Conservation (phyloP, 2,329 filamentous ascomycete genomes). For the Clonostachys sp. region DNA sequence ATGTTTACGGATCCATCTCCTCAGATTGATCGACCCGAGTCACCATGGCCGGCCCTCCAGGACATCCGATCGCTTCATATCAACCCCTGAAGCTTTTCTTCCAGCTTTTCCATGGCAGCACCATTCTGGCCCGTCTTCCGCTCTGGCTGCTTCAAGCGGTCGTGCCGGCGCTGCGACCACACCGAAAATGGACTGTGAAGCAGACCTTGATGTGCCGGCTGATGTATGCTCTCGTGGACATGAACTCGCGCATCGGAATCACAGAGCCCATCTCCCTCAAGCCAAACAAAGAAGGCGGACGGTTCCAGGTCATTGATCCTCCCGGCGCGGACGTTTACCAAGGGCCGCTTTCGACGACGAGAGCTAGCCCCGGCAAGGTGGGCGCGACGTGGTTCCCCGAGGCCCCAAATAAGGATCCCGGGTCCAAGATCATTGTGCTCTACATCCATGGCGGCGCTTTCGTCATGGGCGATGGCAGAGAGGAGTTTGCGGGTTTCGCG, state of each 20-base stretch:
- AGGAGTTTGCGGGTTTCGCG: slow-evolving; percentile 14
- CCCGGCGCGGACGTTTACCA: slow-evolving; percentile 3
- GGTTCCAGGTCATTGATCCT: slow-evolving; percentile 10
- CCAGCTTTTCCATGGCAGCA: too few relatives aligned
- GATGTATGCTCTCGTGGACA: too few relatives aligned
- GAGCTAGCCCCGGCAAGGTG: slow-evolving; percentile 5
- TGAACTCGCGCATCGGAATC: slow-evolving; percentile 1
- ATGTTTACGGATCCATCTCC: too few relatives aligned
- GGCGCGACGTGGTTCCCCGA: slow-evolving; percentile 11
- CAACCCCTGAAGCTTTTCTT: too few relatives aligned
- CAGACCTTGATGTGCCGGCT: too few relatives aligned
- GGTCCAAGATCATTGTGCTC: slow-evolving; percentile 3
- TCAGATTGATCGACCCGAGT: too few relatives aligned
- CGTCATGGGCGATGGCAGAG: slow-evolving; percentile 19
- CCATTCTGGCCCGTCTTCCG: too few relatives aligned
- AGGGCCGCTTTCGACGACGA: slow-evolving; percentile 2
- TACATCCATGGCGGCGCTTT: slow-evolving; percentile 24
- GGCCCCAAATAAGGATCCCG: neutral
- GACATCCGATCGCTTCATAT: too few relatives aligned
- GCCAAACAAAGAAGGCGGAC: slow-evolving; percentile 10
- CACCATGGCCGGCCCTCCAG: too few relatives aligned
- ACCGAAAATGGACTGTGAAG: too few relatives aligned
- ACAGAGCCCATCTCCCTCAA: slow-evolving; percentile 12
- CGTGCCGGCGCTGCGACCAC: too few relatives aligned
- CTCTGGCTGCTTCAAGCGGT: too few relatives aligned